phyloP scores from a whole-genome alignment of 1,284 basidiomycete species.

The Puccinia polysora region DNA sequence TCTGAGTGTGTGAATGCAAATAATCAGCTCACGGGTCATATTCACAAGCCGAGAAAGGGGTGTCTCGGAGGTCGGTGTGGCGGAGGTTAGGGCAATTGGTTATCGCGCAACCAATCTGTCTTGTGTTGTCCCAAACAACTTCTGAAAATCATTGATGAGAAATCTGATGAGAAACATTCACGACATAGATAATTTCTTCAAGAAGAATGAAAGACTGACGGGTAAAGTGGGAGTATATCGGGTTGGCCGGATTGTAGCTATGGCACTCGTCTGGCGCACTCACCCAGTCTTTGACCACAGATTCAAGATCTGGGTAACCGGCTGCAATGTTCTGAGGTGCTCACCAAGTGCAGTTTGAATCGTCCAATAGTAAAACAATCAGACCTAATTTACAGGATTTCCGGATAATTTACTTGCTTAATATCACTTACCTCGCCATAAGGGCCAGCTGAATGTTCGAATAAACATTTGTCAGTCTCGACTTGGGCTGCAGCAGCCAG shows the following conservation, averaged over 20 bases:
- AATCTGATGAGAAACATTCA: too few species aligned
- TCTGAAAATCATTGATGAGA: constrained; percentile 7
- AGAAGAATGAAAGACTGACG: neutral
- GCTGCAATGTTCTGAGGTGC: constrained; percentile 20
- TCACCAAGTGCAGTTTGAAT: neutral
- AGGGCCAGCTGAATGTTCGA: constrained; percentile 1
- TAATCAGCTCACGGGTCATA: constrained; percentile 6
- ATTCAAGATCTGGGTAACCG: neutral
- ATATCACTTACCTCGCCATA: constrained; percentile 14
- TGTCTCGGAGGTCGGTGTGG: neutral
- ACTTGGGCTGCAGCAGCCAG: constrained; percentile 17
- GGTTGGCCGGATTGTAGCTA: neutral
- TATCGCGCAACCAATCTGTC: neutral
- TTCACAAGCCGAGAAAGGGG: constrained; percentile 3
- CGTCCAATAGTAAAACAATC: neutral
- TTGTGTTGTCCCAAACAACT: neutral
- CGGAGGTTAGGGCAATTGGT: neutral
- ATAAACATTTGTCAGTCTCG: neutral
- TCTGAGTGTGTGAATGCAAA: neutral
- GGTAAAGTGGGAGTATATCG: constrained; percentile 10
- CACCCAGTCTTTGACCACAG: constrained; percentile 7
- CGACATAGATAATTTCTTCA: neutral
- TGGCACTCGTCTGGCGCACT: neutral
- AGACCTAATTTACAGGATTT: neutral
- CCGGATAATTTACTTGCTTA: neutral